Percentiles rank a stretch among this genome's conserved stretches.
Conservation (phyloP, 306 rosid species). For the Pyrus betulifolia region DNA sequence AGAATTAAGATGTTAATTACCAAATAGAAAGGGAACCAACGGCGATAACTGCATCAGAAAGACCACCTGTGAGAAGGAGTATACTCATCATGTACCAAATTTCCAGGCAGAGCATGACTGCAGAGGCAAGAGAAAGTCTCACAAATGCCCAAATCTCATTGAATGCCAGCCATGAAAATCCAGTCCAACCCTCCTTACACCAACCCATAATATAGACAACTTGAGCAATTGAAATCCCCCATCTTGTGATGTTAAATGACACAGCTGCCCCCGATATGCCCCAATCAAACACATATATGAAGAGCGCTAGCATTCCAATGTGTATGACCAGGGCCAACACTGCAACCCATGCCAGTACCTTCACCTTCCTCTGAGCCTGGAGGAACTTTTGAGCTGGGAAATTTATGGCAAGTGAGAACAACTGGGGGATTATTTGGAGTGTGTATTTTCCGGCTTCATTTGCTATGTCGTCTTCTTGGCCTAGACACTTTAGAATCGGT, state of each 20-base stretch:
- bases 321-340: constrained; percentile 33
- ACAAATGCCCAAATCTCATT: constrained; percentile 66
- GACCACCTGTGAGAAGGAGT: constrained; percentile 24
- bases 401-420: constrained; percentile 45
- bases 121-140: constrained; percentile 64
- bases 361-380: constrained; percentile 65
- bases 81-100: constrained; percentile 35
- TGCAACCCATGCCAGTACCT: constrained; percentile 52
- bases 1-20: constrained; percentile 11
- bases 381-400: constrained; percentile 78
- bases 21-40: constrained; percentile 50
- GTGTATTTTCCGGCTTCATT: constrained; percentile 49
- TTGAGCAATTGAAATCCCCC: constrained; percentile 52
- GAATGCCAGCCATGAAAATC: constrained; percentile 61
- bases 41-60: constrained; percentile 35
- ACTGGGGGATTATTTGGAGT: constrained; percentile 47
- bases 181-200: constrained; percentile 71
- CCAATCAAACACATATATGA: constrained; percentile 33
- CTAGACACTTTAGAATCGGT: constrained; percentile 52
- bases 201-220: constrained; percentile 52
- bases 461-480: constrained; percentile 59
- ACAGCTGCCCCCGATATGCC: constrained; percentile 60
- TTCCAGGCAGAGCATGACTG: constrained; percentile 77
- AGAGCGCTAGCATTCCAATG: constrained; percentile 45
- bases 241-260: constrained; percentile 47